Base-by-base conservation (phyloP, 768 basidiomycete species). In the Russula sp. region DNA sequence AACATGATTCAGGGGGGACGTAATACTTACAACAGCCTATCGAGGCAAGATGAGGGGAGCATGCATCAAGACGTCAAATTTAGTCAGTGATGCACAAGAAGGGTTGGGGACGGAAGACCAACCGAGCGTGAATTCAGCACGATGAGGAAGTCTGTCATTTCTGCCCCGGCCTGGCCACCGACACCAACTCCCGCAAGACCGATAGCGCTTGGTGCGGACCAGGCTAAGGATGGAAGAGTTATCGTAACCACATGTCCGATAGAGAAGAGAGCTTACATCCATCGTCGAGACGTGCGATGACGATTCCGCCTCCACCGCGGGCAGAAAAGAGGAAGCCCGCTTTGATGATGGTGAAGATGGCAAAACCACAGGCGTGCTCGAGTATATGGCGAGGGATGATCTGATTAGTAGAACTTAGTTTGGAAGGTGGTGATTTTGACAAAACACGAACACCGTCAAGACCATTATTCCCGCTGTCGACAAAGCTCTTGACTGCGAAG, bases 201-300 rank as follows among this genome's bases (percentile, higher is more conserved):
- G 50, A 99, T 96, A 3, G 96, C 97, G 71, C 88, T 90, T 3
- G 97, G 97, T 20, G 94, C 86, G 40, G 91, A 92, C 95, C 95
- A 99, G 42, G 83, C 89, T 94, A 63, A 60, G 31, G 14, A 62
- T 32, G 40, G 61, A 56, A n/a, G 39, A 18, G 35, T 55, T 13
- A 7, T 5, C 22, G 47, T 9, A 27, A 18, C 44, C n/a, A 47
- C 20, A 7, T 61, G 11, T 35, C 35, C 1, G 20, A n/a, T 7
- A 4, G 3, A 37, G 55, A 50, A 27, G 60, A 47, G 62, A 27
- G 77, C 92, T 76, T 71, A 94, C 91, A 78, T 69, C 93, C 94
- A 73, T 95, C 83, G 5, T 84, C 78, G 18, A 94, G 77, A 68
- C 79, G 86, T 27, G 93, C 93, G 56, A 98, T 94, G 40, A 96